Base-by-base conservation (phyloP, 2,329 filamentous ascomycete genomes). In the Colletotrichum sp. region DNA sequence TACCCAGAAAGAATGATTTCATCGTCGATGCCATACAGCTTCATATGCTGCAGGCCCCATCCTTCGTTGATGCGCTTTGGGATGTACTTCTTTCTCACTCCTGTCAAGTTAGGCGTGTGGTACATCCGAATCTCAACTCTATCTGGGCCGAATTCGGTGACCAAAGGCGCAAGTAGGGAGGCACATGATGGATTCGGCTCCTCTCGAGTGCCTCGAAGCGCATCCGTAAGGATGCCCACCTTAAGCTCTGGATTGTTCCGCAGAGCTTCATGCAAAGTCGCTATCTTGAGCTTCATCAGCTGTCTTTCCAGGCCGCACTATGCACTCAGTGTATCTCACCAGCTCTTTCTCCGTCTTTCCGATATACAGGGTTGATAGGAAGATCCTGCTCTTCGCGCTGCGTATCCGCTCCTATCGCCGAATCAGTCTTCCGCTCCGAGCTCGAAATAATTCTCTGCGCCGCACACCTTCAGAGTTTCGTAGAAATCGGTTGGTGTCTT, bases 1-100 rank as follows among this genome's bases (percentile, higher is more conserved):
- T 90, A 95, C 92, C 96, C 96, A 9, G 96, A 98, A 80, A 99
- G 92, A 78, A 99, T 96, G 74, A 99, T 94, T 84, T 98, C 96
- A 81, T 99, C 96, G 80, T 99, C 97, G 26, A 98, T 88, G 0
- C 97, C 97, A 80, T 99, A 99, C 1, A 99, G 88, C 89, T 99
- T 99, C 96, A 99, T 99, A 82, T 99, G 97, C 83, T 99, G 97
- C 77, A 99, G 86, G 2, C 97, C 97, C 97, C 97, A 99, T 21
- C 97, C 97, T 86, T 99, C 97, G 80, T 99, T 99, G 83, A 99
- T 96, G 24, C 97, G 91, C 82, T 92, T 95, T 0, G 97, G 97
- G 3, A 99, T 92, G 79, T 94, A 88, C 80, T 93, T 93, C 86
- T 99, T 99, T 67, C 93, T 92, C 73, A 98, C 80, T 0, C 97